Evolutionary conservation across 2,329 filamentous ascomycete species (phyloP).

Genomic region (Penicillium italicum): DNA sequence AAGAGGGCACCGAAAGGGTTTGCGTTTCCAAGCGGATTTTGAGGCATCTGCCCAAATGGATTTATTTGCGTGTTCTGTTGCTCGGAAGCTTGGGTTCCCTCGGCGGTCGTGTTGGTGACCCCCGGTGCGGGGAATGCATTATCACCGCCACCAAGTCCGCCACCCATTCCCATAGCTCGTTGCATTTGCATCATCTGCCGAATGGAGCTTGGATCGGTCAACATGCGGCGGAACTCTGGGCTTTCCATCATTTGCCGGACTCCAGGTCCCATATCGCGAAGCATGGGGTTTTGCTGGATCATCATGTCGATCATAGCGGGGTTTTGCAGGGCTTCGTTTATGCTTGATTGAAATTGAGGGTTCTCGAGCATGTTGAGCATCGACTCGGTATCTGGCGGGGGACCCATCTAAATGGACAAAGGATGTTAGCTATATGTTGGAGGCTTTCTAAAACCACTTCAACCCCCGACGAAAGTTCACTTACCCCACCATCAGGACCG

Average conservation of each 20-base stretch:
- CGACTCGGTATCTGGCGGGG: conserved; percentile 74
- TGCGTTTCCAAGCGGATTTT: conserved; percentile 13
- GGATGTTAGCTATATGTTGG: conserved; percentile 14
- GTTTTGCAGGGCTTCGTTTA: conserved; percentile 95
- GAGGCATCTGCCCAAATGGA: conserved; percentile 18
- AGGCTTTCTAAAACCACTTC: background rate
- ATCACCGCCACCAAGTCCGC: conserved; percentile 49
- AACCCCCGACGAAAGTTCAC: conserved; percentile 40
- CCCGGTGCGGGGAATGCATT: conserved; percentile 82
- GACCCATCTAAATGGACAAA: conserved; percentile 67
- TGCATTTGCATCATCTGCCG: conserved; percentile 80
- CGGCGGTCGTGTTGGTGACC: conserved; percentile 77
- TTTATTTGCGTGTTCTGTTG: conserved; percentile 32
- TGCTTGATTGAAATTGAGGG: conserved; percentile 76
- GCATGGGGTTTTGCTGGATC: conserved; percentile 84
- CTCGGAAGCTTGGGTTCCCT: conserved; percentile 41
- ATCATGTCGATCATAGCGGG: conserved; percentile 93
- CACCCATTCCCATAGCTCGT: conserved; percentile 54
- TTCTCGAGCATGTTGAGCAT: conserved; percentile 83
- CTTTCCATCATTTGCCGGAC: conserved; percentile 83
- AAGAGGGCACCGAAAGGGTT: conserved; percentile 61
- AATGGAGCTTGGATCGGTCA: conserved; percentile 84
- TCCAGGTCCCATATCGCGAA: conserved; percentile 66
- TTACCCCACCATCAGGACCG: conserved; percentile 87
- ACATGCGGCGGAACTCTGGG: conserved; percentile 83